Base-by-base conservation (phyloP, 2,329 filamentous ascomycete species). In the Talaromyces sp. region DNA sequence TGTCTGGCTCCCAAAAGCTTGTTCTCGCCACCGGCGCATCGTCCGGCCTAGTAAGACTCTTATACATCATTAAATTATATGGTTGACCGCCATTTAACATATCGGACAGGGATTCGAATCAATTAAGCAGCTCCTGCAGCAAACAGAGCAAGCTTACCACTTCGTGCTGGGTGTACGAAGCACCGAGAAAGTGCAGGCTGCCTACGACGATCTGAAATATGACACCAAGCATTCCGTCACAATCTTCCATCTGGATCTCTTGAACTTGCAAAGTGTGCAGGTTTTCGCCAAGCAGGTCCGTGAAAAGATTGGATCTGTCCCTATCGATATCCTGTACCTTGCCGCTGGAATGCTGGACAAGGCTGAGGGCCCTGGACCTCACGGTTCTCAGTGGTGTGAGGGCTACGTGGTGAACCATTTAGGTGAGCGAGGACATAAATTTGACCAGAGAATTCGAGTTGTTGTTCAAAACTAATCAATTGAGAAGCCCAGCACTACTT, bases 331-430 rank as follows among this genome's bases (percentile, higher is more conserved):
- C 33, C 37, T 65, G 2, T 65, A 63, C 49, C 49, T 65, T 1
- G 39, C 49, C 22, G 63, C 63, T 3, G 63, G 62, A 19, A 53
- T 48, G 4, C n/a, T 56, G 5, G 52, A 57, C 16, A 42, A 32
- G 13, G 62, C 54, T 3, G 55, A 55, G 8, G 59, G 61, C 3
- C 61, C 61, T 0, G 57, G 61, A 13, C 62, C 63, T 19, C 33
- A 61, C 48, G 62, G 63, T 9, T 65, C 63, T n/a, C 51, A 58
- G 30, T 65, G 63, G 63, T 64, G 62, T 27, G 50, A 55, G 20
- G 49, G 55, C 1, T 64, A 57, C 29, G 40, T 65, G 4, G 62
- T 65, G 5, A 65, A 65, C 43, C 62, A 65, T 43, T 47, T 65
- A 2, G 42, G 63, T 65, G 56, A 46, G 62, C 56, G 10, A 30